Evolutionary conservation across 2,329 filamentous ascomycete genomes (phyloP).

Genomic region (Microcyclospora pomicola): DNA sequence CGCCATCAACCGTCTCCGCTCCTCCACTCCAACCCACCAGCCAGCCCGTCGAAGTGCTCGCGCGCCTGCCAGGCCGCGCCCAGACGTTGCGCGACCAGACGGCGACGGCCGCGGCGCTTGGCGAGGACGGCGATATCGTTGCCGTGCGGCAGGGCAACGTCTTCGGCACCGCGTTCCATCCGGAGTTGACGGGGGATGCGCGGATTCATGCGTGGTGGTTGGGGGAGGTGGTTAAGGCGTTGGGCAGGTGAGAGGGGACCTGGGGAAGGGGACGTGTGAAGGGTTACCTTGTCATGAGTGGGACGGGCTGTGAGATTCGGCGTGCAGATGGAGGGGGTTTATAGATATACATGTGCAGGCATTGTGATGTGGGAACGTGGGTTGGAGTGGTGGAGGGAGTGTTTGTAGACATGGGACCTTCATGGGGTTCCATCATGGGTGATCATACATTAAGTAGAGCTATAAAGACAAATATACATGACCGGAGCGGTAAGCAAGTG

Average conservation of each 20-base stretch:
- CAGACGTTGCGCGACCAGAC: slow-evolving; percentile 35
- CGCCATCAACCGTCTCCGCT: slow-evolving; percentile 41
- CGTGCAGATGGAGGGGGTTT: too few relatives aligned
- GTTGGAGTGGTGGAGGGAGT: too few relatives aligned
- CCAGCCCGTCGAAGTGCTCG: slow-evolving; percentile 44
- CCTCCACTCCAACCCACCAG: slow-evolving; percentile 38
- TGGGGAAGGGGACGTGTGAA: too few relatives aligned
- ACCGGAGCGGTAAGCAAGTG: too few relatives aligned
- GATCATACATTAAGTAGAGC: too few relatives aligned
- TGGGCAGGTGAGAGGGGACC: neutral
- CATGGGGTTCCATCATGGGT: too few relatives aligned
- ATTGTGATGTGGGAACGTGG: too few relatives aligned
- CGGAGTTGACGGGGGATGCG: slow-evolving; percentile 75
- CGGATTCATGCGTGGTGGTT: slow-evolving; percentile 94
- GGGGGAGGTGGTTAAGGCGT: slow-evolving; percentile 41
- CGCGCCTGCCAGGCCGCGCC: slow-evolving; percentile 40
- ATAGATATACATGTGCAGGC: too few relatives aligned
- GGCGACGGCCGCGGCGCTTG: slow-evolving; percentile 32
- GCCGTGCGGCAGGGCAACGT: slow-evolving; percentile 84
- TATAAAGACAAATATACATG: too few relatives aligned
- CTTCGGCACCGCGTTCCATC: slow-evolving; percentile 90
- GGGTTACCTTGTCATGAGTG: too few relatives aligned
- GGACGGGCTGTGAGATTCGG: too few relatives aligned
- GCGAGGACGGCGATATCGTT: slow-evolving; percentile 59
- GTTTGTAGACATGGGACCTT: too few relatives aligned